phyloP scores from a whole-genome alignment of 805 yeast species.

The Ogataea polymorpha region DNA sequence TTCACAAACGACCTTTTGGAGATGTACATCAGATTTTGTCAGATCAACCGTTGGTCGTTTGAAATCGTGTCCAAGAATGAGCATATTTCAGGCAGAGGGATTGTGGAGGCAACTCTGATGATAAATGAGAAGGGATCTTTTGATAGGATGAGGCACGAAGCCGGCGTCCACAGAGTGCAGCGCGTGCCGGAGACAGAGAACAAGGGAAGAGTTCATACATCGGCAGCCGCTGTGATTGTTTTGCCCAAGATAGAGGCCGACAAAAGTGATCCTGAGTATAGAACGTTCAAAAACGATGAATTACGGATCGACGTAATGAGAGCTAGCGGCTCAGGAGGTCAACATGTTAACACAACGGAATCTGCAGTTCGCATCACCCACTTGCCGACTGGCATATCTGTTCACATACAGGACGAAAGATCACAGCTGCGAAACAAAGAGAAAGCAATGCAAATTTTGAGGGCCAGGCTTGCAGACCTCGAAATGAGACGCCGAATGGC shows the following conservation, averaged over 20 bases:
- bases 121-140: constrained; percentile 78
- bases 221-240: constrained; percentile 94
- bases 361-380: constrained; percentile 94
- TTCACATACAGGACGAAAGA: constrained; percentile 89
- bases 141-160: constrained; percentile 71
- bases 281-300: constrained; percentile 81
- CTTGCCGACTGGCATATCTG: constrained; percentile 85
- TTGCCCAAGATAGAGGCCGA: constrained; percentile 72
- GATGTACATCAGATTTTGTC: constrained; percentile 79
- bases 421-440: constrained; percentile 95
- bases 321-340: constrained; percentile 97
- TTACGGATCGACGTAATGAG: constrained; percentile 95
- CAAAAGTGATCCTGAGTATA: constrained; percentile 39
- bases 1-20: constrained; percentile 76
- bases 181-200: constrained; percentile 90
- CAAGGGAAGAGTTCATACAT: constrained; percentile 92
- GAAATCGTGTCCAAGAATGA: constrained; percentile 54
- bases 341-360: constrained; percentile 95
- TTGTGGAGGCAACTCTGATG: constrained; percentile 71
- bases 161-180: constrained; percentile 96
- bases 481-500: constrained; percentile 65
- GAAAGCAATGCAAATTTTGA: constrained; percentile 77
- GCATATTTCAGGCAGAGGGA: constrained; percentile 62
- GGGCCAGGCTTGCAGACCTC: constrained; percentile 80
- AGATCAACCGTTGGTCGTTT: constrained; percentile 61